Base-by-base conservation (phyloP, 257 asterid genomes). In the Salvia miltiorrhiza region DNA sequence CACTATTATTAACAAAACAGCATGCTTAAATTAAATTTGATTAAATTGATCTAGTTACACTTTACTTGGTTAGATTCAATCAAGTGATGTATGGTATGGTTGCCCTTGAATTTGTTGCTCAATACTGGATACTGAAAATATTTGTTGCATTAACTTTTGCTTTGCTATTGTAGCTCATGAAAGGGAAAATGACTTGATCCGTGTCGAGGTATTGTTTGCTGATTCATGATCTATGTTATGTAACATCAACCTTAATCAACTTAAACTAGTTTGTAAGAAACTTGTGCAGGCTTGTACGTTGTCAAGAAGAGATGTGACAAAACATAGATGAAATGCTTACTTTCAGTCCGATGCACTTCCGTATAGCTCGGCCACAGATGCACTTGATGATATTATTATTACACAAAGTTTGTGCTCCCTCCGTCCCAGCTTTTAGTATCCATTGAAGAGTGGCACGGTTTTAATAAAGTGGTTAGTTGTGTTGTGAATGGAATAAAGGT, bases 251-350 rank as follows among this genome's bases (percentile, higher is more conserved):
- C 66, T 8, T 32, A 32, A 32, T 35, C 19, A 17, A 41, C 65
- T 0, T 49, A n/a, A 23, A 53, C 7, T 56, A 60, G 28, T 43
- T 21, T n/a, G 12, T 45, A 71, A 26, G 43, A 20, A 71, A 69
- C 9, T 40, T 56, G 9, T 78, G 70, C 41, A 76, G 86, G 83
- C 80, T 92, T 41, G 71, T 83, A 56, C 59, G 83, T 52, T 73
- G 82, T 20, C 95, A 89, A 55, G 92, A 89, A 45, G 97, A 89
- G 84, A 86, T 89, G 61, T n/a, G n/a, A n/a, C 92, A 83, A 74
- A 89, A 82, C 81, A 11, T 67, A 81, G 79, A 59, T 76, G 63
- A 79, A 39, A 62, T 65, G 16, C 74, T 32, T 70, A 33, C 80
- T 58, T 19, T 53, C 43, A 16, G 23, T 35, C 6, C 11, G 44